Conservation (phyloP, 2,329 filamentous ascomycete genomes). For the Aspergillus spinulosporus region DNA sequence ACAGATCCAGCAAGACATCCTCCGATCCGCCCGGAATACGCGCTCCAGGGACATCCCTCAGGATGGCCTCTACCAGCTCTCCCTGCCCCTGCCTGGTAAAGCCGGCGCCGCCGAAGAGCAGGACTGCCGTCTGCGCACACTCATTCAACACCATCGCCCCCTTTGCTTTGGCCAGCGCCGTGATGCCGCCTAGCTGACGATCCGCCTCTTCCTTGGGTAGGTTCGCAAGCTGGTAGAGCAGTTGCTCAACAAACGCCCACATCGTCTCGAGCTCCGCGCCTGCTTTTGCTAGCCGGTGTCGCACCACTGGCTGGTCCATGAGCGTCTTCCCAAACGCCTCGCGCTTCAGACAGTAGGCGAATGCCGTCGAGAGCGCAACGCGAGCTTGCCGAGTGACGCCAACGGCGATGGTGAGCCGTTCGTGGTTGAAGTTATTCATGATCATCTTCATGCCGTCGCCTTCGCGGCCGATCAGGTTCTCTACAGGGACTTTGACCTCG, state of each 20-base stretch:
- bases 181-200: constrained; percentile 66
- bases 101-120: constrained; percentile 74
- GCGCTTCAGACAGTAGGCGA: constrained; percentile 64
- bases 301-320: constrained; percentile 72
- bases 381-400: constrained; percentile 63
- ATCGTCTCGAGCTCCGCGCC: constrained; percentile 68
- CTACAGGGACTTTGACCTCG: constrained; percentile 69
- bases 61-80: constrained; percentile 68
- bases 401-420: constrained; percentile 67
- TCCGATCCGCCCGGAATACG: constrained; percentile 69
- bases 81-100: constrained; percentile 68
- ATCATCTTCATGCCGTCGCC: constrained; percentile 72
- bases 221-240: constrained; percentile 67
- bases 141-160: constrained; percentile 70
- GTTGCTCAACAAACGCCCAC: constrained; percentile 71
- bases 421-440: constrained; percentile 80
- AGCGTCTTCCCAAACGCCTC: constrained; percentile 69
- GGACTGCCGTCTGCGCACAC: constrained; percentile 66
- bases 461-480: constrained; percentile 69
- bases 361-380: constrained; percentile 60
- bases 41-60: constrained; percentile 63
- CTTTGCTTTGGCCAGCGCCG: constrained; percentile 71
- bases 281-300: constrained; percentile 70
- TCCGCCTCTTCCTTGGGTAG: constrained; percentile 52
- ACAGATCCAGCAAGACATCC: constrained; percentile 71